phyloP scores from a whole-genome alignment of 2,329 filamentous ascomycete genomes.

The Phialocephala subalpina region DNA sequence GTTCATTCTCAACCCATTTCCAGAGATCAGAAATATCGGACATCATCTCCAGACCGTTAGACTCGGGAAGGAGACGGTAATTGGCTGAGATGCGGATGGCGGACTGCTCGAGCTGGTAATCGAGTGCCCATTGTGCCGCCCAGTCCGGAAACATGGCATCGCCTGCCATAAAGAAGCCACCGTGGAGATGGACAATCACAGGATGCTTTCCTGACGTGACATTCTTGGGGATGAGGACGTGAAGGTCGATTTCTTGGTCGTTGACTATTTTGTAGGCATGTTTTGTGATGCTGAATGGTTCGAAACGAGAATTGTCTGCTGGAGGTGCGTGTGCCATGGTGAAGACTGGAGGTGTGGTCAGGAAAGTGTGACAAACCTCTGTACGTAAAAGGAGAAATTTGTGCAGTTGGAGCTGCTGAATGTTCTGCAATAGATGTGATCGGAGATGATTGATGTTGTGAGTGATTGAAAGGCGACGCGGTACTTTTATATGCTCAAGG shows the following conservation, averaged over 20 bases:
- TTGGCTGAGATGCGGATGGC: slow-evolving; percentile 54
- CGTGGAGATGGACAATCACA: slow-evolving; percentile 34
- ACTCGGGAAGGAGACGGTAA: slow-evolving; percentile 61
- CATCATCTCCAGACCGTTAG: slow-evolving; percentile 54
- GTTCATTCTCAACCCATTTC: slow-evolving; percentile 51
- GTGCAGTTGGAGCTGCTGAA: background rate
- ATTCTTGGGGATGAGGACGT: slow-evolving; percentile 35
- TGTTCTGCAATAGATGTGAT: background rate
- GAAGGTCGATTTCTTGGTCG: slow-evolving; percentile 30
- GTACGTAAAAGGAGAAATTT: background rate
- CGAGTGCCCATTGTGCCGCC: slow-evolving; percentile 41
- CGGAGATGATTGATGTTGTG: background rate
- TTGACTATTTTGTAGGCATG: slow-evolving; percentile 36
- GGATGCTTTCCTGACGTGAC: slow-evolving; percentile 26
- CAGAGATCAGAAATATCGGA: slow-evolving; percentile 57
- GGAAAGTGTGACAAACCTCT: background rate
- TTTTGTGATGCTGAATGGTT: slow-evolving; percentile 27
- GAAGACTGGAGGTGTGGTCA: background rate
- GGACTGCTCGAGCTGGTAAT: slow-evolving; percentile 25
- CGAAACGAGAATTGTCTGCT: background rate
- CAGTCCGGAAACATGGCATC: slow-evolving; percentile 37
- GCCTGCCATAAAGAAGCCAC: slow-evolving; percentile 32
- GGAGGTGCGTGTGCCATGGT: slow-evolving; percentile 13
- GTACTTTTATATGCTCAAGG: background rate
- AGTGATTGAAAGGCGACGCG: background rate